phyloP scores from a whole-genome alignment of 2,329 filamentous ascomycete genomes.

The Colletotrichum abscissum region DNA sequence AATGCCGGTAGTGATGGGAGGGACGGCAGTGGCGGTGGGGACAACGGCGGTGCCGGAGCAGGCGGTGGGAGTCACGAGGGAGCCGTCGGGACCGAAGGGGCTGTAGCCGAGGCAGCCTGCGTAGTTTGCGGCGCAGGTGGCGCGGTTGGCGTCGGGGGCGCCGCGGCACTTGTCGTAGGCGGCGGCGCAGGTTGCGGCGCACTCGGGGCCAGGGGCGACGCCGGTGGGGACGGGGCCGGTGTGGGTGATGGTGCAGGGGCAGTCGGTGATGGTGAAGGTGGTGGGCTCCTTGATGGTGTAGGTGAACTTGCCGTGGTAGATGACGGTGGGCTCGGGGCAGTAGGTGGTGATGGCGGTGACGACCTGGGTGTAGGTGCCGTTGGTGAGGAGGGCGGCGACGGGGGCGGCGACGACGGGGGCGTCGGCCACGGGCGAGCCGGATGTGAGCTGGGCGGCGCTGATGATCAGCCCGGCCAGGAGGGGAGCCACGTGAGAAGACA shows the following conservation, averaged over 20 bases:
- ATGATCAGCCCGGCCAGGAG: not conserved
- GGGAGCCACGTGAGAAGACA: not conserved
- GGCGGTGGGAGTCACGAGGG: not conserved
- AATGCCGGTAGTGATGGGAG: too few relatives aligned
- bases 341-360: constrained; percentile 51
- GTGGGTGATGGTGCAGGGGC: constrained; percentile 57
- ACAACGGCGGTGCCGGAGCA: not conserved
- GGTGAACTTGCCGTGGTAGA: constrained; percentile 48
- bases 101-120: not conserved
- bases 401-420: not conserved
- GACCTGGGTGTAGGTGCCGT: not conserved
- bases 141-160: not conserved
- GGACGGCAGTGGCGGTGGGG: too few relatives aligned
- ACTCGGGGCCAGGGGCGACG: not conserved
- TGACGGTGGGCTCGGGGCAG: constrained; percentile 58
- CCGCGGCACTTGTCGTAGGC: not conserved
- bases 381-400: not conserved
- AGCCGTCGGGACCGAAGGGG: not conserved
- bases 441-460: not conserved
- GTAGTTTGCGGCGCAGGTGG: not conserved
- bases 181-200: not conserved
- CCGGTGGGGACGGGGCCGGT: not conserved
- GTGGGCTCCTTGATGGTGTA: constrained; percentile 66
- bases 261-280: constrained; percentile 66
- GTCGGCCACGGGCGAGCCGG: not conserved